A percentile compares a stretch with the other conserved stretches of the same genome.
Conservation (phyloP, 2,329 filamentous ascomycete genomes). For the Cryoendolithus antarcticus region DNA sequence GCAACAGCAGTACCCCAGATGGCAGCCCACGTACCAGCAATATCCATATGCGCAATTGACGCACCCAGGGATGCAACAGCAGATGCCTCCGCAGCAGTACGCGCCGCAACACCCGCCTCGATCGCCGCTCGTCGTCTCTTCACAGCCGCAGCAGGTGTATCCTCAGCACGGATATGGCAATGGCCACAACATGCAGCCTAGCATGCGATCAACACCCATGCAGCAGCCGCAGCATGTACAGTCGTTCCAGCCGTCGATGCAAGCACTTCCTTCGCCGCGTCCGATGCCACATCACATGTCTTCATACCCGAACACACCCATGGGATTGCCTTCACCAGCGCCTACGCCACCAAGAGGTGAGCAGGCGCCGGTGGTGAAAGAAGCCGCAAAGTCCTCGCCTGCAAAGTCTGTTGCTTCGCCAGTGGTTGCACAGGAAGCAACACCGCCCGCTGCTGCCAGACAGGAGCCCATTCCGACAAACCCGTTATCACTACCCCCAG, state of each 20-base stretch:
- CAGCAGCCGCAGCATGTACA: constrained; percentile 5
- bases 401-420: neutral
- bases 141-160: constrained; percentile 26
- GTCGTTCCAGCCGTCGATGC: constrained; percentile 5
- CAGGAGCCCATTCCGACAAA: neutral
- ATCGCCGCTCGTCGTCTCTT: constrained; percentile 35
- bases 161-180: constrained; percentile 3
- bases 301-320: constrained; percentile 6
- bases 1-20: constrained; percentile 8
- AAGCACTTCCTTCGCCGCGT: constrained; percentile 5
- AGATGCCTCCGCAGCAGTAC: constrained; percentile 23
- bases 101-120: constrained; percentile 23
- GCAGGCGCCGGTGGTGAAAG: constrained; percentile 3
- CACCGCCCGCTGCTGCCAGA: neutral
- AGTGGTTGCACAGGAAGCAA: too few species aligned
- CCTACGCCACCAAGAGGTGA: constrained; percentile 6
- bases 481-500: neutral
- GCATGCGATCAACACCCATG: constrained; percentile 25
- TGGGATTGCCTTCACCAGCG: constrained; percentile 12
- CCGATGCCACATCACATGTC: constrained; percentile 5
- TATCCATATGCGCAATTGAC: constrained; percentile 14
- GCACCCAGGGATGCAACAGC: constrained; percentile 1
- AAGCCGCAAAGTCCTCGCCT: neutral
- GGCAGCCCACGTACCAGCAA: constrained; percentile 27
- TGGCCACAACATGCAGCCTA: constrained; percentile 25